A percentile compares a stretch with the other conserved stretches of the same genome.
Conservation (phyloP, 2,329 filamentous ascomycete species). For the Penicillium verrucosum region DNA sequence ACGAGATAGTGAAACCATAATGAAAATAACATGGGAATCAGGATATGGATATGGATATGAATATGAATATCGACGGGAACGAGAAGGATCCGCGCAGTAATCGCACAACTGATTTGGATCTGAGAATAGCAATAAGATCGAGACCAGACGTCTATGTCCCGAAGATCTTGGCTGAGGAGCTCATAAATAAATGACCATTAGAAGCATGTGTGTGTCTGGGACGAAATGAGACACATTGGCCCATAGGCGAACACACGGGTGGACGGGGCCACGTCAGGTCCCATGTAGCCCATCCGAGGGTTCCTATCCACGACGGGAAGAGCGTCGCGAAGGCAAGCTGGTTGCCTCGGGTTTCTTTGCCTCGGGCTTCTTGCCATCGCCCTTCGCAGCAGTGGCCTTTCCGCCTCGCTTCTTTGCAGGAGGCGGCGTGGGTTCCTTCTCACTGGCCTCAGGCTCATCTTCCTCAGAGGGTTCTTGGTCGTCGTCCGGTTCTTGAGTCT, state of each 20-base stretch:
- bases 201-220: neutral
- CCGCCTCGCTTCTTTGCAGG: constrained; percentile 15
- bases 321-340: constrained; percentile 21
- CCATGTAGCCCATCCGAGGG: neutral
- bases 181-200: neutral
- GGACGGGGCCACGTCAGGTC: neutral
- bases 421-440: constrained; percentile 18
- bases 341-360: constrained; percentile 3
- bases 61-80: constrained; percentile 3
- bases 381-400: constrained; percentile 8
- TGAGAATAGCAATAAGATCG: neutral
- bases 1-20: neutral
- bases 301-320: constrained; percentile 20
- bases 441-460: constrained; percentile 13
- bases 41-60: constrained; percentile 8
- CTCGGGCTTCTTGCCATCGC: constrained; percentile 10
- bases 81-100: neutral
- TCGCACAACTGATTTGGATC: neutral
- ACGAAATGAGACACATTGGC: neutral
- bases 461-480: constrained; percentile 9
- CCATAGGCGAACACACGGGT: neutral
- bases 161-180: neutral
- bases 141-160: neutral
- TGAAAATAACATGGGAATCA: constrained; percentile 8
- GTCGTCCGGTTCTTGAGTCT: constrained; percentile 6